Conservation (phyloP, 495 filamentous ascomycete species). For the Aspergillus haitiensis region DNA sequence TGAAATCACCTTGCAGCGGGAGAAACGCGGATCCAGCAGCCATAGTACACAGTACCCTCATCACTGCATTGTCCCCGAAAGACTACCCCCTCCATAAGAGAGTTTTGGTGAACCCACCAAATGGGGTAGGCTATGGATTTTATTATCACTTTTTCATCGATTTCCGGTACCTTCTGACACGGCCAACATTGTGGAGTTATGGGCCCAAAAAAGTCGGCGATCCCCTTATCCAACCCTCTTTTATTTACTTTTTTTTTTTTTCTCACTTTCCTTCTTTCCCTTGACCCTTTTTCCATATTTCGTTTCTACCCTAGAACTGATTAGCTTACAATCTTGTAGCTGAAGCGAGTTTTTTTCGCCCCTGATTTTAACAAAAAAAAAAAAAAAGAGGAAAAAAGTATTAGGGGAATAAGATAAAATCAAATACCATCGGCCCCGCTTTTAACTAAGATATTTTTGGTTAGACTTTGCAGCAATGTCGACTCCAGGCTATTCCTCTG, state of each 20-base stretch:
- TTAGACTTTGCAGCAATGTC: conserved; percentile 12
- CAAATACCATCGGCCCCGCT: conserved; percentile 6
- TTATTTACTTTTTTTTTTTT: conserved; percentile 13
- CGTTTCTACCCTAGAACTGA: conserved; percentile 3
- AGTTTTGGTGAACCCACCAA: not conserved
- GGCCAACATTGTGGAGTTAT: conserved; percentile 15
- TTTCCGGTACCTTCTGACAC: conserved; percentile 12
- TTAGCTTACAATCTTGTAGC: conserved; percentile 14
- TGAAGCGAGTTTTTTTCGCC: not conserved
- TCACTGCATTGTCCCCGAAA: not conserved
- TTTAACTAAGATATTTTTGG: conserved; percentile 9
- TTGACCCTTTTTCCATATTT: not conserved
- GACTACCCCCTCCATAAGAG: not conserved
- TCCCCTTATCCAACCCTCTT: conserved; percentile 4
- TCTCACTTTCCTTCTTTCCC: conserved; percentile 1
- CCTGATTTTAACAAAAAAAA: conserved; percentile 3
- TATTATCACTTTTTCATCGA: conserved; percentile 7
- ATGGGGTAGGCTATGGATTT: conserved; percentile 15
- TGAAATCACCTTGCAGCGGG: conserved; percentile 28
- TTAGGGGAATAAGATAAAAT: not conserved
- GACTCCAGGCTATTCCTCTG: conserved; percentile 15
- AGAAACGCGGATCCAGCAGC: conserved; percentile 23
- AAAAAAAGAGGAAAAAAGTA: not conserved
- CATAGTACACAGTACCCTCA: conserved; percentile 17
- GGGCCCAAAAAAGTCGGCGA: conserved; percentile 17